phyloP scores from a whole-genome alignment of 805 yeast species.

The Wickerhamia fluorescens region DNA sequence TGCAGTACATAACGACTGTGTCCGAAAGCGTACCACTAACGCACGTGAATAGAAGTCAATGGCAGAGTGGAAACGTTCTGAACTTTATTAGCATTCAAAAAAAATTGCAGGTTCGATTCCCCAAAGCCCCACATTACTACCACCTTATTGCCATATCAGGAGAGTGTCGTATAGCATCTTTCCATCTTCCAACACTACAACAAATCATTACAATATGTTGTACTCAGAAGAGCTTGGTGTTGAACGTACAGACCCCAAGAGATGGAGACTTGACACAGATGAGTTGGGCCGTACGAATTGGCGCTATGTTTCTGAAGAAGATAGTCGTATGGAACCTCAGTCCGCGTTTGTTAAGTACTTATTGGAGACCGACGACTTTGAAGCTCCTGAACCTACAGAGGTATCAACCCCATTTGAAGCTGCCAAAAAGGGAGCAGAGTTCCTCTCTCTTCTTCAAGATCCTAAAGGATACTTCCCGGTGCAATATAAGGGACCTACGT shows the following conservation, averaged over 20 bases:
- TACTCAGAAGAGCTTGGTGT: constrained; percentile 71
- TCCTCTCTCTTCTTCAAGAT: constrained; percentile 66
- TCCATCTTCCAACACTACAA: too few relatives aligned
- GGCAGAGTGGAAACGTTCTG: too few relatives aligned
- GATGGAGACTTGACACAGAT: constrained; percentile 72
- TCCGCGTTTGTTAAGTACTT: constrained; percentile 51
- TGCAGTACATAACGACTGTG: too few relatives aligned
- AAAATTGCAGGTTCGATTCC: too few relatives aligned
- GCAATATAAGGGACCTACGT: constrained; percentile 97
- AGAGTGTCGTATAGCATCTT: too few relatives aligned
- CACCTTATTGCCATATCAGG: too few relatives aligned
- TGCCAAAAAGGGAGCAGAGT: constrained; percentile 67
- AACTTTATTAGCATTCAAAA: too few relatives aligned
- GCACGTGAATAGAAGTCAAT: too few relatives aligned
- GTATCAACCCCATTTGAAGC: constrained; percentile 48
- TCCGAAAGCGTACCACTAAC: too few relatives aligned
- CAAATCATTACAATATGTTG: too few relatives aligned
- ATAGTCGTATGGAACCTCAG: constrained; percentile 40
- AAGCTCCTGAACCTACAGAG: constrained; percentile 25
- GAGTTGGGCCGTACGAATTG: constrained; percentile 75
- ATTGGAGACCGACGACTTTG: constrained; percentile 33
- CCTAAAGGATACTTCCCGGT: constrained; percentile 83
- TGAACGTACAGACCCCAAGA: constrained; percentile 56
- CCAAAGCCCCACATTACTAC: too few relatives aligned
- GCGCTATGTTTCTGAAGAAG: constrained; percentile 51